Evolutionary conservation across 257 asterid genomes (phyloP), one percentile per base, ranked within the genome.

Genomic region (Scutellaria galericulata): DNA sequence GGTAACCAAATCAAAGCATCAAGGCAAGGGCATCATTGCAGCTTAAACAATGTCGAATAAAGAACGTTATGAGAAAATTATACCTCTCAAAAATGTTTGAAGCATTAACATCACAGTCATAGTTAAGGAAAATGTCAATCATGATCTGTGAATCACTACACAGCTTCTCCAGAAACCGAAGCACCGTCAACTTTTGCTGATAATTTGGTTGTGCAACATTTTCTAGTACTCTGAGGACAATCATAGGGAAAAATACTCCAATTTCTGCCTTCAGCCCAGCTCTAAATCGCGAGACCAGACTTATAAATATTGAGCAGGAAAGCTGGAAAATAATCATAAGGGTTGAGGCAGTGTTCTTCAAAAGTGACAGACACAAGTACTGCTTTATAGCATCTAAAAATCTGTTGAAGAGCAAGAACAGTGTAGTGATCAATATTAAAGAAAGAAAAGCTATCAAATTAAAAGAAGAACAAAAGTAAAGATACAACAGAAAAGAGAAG

Each of bases 241-340:
- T 95, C 99, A 95, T 95, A 31, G 99, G 99, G 83, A 92, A 95
- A 89, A 95, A 92, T 22, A 95, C 96, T 73, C 99, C 99, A 80
- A 93, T 93, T 83, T 93, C 98, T 72, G 97, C 97, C 84, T 93
- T 93, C 80, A 93, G 80, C 48, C 98, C 98, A 72, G 96, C 96
- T 86, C 98, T 88, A 81, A 93, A 93, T 87, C 97, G 84, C 84
- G 98, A 89, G 56, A 93, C 96, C 81, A 93, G 82, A 75, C 98
- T 93, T n/a, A 93, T 86, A 68, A 93, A 93, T 78, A 93, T 93
- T 62, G 98, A 93, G 92, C 98, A 93, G 9, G 98, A 93, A 77
- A 93, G 98, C 91, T 93, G 98, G 86, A 90, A 93, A 77, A 93
- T 87, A 78, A 89, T 89, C 96, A 91, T 83, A 65, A 93, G 97